Percentiles rank a stretch among this genome's conserved stretches.
Conservation (phyloP, 148 eudicot genomes). For the Rhododendron ferrugineum region DNA sequence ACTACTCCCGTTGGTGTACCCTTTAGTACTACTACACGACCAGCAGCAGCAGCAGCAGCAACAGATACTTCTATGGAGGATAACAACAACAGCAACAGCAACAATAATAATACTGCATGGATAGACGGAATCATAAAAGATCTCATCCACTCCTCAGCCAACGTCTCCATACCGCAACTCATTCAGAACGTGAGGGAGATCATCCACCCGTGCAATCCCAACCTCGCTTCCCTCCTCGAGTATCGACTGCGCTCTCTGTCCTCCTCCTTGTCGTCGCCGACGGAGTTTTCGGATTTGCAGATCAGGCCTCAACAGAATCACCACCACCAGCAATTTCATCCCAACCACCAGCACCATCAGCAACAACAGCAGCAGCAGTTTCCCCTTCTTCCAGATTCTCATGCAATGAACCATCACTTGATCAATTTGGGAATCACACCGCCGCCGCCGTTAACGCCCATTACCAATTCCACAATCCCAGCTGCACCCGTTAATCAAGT, state of each 20-base stretch:
- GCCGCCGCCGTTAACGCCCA: background rate
- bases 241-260: conserved; percentile 67
- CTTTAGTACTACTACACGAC: background rate
- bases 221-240: conserved; percentile 67
- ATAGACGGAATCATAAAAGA: conserved; percentile 81
- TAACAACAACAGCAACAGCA: no score
- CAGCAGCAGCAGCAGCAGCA: no score
- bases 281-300: background rate
- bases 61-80: conserved; percentile 14
- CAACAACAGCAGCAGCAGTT: background rate
- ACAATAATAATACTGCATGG: conserved; percentile 39
- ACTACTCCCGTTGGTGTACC: background rate
- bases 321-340: background rate
- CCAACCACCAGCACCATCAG: background rate
- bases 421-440: conserved; percentile 19
- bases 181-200: conserved; percentile 87
- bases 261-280: background rate
- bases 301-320: background rate
- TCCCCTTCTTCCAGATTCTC: conserved; percentile 1
- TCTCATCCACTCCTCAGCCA: conserved; percentile 55
- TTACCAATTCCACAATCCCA: background rate
- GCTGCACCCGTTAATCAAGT: background rate
- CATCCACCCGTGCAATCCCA: conserved; percentile 90
- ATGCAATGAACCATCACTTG: conserved; percentile 10
- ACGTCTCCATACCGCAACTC: conserved; percentile 69